A percentile compares a stretch with the other conserved stretches of the same genome.
Evolutionary conservation across 108 stramenopile genomes (phyloP).

Genomic region (Aurantiochytrium sp.): DNA sequence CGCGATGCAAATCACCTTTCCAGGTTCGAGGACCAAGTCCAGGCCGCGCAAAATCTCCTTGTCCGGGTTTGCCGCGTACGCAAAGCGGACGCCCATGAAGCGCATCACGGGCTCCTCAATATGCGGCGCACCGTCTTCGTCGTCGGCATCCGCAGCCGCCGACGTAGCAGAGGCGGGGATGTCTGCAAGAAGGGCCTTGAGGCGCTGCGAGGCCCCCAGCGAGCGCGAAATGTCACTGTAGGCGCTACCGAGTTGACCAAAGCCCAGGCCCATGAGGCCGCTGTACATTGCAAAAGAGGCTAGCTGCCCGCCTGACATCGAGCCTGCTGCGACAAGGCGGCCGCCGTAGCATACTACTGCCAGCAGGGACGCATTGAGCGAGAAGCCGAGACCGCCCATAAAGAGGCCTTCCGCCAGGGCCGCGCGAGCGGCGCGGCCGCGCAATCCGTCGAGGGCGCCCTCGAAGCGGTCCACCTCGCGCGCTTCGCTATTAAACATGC

Average conservation of each 20-base stretch:
- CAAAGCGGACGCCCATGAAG: neutral
- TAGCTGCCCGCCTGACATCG: constrained; percentile 1
- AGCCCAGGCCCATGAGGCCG: neutral
- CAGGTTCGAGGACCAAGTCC: neutral
- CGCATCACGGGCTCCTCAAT: neutral
- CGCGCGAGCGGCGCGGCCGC: neutral
- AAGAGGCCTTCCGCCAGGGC: constrained; percentile 16
- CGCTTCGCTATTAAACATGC: neutral
- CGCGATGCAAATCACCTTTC: neutral
- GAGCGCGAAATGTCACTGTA: neutral
- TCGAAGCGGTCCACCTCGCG: neutral
- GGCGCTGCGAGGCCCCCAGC: neutral
- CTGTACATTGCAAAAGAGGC: constrained; percentile 1
- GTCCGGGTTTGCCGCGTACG: neutral
- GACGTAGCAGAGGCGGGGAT: neutral
- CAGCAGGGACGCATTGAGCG: neutral
- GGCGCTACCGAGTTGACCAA: neutral
- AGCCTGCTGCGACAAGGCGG: neutral
- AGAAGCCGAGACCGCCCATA: neutral
- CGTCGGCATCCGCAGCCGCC: neutral
- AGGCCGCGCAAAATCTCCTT: neutral
- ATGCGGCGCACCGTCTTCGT: neutral
- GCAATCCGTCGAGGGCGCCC: neutral
- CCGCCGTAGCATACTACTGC: constrained; percentile 1
- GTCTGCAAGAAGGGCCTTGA: neutral